Percentiles rank a stretch among this genome's conserved stretches.
Evolutionary conservation across 305 asterid genomes (phyloP).

Genomic region (Lippia alba): DNA sequence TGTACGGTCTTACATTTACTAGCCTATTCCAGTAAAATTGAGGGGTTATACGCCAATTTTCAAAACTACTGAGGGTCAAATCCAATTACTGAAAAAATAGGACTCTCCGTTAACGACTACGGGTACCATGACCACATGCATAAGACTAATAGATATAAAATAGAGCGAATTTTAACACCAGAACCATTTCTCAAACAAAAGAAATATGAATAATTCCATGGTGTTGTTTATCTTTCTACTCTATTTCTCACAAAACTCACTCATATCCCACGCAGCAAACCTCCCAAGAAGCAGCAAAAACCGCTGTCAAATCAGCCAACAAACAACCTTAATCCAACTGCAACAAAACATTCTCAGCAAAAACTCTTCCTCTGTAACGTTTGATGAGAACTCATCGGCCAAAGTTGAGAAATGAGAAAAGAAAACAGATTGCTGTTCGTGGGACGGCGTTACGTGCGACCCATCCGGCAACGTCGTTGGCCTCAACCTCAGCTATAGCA

Average conservation of each 20-base stretch:
- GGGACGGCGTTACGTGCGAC: conserved; percentile 38
- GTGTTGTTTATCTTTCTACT: conserved; percentile 16
- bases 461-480: conserved; percentile 29
- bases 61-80: neutral
- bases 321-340: conserved; percentile 31
- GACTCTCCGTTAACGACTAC: too few relatives aligned
- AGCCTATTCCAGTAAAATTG: neutral
- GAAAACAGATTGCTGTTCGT: conserved; percentile 32
- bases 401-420: conserved; percentile 34
- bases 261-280: conserved; percentile 4
- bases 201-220: conserved; percentile 22
- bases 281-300: conserved; percentile 4
- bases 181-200: neutral
- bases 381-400: conserved; percentile 28
- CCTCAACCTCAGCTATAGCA: conserved; percentile 42
- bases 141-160: neutral
- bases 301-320: conserved; percentile 28
- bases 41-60: too few relatives aligned
- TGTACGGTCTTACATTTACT: too few relatives aligned
- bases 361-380: conserved; percentile 31
- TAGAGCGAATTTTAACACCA: neutral
- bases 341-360: conserved; percentile 21
- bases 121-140: too few relatives aligned
- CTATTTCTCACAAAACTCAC: conserved; percentile 14
- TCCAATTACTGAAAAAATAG: too few relatives aligned